These are phyloP conservation scores for Fusarium verticillioides DNA, from an alignment of 2,329 filamentous ascomycete species.

Conservation along the genomic window DNA sequence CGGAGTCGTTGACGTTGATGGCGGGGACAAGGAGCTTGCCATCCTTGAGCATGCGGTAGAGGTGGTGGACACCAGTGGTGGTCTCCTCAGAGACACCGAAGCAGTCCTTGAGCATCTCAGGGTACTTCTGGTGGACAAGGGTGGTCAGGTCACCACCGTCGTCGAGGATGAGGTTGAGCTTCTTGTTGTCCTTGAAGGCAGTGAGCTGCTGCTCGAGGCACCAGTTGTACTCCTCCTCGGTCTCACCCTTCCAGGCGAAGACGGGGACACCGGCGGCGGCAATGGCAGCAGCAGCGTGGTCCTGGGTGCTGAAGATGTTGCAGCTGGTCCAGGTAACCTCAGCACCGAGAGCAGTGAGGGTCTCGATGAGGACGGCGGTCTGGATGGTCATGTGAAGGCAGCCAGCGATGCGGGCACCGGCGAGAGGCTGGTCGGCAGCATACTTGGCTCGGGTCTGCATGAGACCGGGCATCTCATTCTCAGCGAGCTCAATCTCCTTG, in stretches of 20 bases:
- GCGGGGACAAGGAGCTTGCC: conserved; percentile 89
- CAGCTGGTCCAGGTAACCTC: conserved; percentile 99
- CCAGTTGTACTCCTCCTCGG: conserved; percentile 99
- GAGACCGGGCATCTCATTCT: conserved; percentile 97
- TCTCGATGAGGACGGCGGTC: conserved; percentile 99
- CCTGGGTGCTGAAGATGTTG: conserved; percentile 99
- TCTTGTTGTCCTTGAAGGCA: conserved; percentile 96
- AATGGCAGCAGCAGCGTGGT: conserved; percentile 97
- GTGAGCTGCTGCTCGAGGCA: conserved; percentile 98
- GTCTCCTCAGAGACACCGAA: conserved; percentile 99
- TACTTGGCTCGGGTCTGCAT: conserved; percentile 96
- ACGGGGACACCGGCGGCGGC: conserved; percentile 93
- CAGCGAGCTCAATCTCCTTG: conserved; percentile 98
- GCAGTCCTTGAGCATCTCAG: conserved; percentile 97
- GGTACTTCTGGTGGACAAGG: conserved; percentile 98
- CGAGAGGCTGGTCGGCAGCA: conserved; percentile 89
- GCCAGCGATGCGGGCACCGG: conserved; percentile 94
- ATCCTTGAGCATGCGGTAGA: conserved; percentile 97
- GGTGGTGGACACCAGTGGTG: conserved; percentile 98
- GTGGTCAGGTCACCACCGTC: conserved; percentile 97
- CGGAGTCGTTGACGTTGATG: conserved; percentile 99
- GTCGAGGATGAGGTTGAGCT: conserved; percentile 98
- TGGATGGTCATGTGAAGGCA: conserved; percentile 99
- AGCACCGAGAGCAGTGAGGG: conserved; percentile 90
- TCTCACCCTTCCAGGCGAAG: conserved; percentile 85